Percentiles rank a stretch among this genome's conserved stretches.
These are phyloP conservation scores for Aspergillus homomorphus DNA, from an alignment of 495 filamentous ascomycete genomes.

Conservation along the genomic window DNA sequence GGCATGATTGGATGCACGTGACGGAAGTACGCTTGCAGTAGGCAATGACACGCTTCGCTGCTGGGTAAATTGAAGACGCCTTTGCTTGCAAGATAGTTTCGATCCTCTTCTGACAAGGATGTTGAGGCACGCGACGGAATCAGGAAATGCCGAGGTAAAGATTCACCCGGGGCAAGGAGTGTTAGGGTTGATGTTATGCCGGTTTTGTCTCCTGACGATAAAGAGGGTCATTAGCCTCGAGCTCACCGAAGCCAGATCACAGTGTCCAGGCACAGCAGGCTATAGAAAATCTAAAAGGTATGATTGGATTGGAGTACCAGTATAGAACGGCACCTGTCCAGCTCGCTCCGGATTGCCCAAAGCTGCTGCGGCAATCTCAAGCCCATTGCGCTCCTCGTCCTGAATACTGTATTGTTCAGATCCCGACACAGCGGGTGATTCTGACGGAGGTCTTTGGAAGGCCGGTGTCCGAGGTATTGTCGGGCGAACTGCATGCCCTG, in stretches of 20 bases:
- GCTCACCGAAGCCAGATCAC: no score
- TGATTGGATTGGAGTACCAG: constrained; percentile 16
- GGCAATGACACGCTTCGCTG: constrained; percentile 20
- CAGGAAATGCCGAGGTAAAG: constrained; percentile 27
- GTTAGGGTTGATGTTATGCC: constrained; percentile 26
- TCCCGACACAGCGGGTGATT: not conserved
- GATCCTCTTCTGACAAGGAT: constrained; percentile 23
- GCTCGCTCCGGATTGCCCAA: constrained; percentile 19
- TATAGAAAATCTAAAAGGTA: no score
- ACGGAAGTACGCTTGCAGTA: constrained; percentile 34
- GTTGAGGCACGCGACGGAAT: constrained; percentile 19
- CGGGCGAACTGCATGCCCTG: not conserved
- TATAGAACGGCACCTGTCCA: constrained; percentile 30
- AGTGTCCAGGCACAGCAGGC: no score
- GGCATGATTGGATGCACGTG: constrained; percentile 42
- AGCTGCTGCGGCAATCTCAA: constrained; percentile 30
- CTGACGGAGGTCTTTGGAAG: not conserved
- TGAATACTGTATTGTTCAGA: not conserved
- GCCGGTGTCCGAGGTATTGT: not conserved
- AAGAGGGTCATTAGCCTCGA: no score
- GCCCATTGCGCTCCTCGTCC: constrained; percentile 29
- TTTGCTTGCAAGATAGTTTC: constrained; percentile 27
- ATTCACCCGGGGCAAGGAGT: constrained; percentile 20
- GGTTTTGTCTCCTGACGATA: constrained; percentile 19
- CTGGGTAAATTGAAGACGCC: constrained; percentile 29